These are phyloP conservation scores for Pseudomassariella vexata DNA, from an alignment of 2,329 filamentous ascomycete species.

Conservation along the genomic window DNA sequence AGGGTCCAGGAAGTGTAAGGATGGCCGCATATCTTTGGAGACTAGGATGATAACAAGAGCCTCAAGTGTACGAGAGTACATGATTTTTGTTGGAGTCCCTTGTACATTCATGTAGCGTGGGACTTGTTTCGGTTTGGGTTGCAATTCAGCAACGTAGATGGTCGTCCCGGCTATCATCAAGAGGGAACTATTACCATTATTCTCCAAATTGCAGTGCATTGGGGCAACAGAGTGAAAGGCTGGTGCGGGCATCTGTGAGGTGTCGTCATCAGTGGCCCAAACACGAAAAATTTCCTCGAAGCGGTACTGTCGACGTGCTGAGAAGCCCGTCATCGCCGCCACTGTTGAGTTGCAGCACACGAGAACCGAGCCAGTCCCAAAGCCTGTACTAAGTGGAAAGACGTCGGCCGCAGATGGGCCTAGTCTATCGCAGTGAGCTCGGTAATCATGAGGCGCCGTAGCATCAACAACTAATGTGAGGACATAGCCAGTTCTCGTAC, in stretches of 20 bases:
- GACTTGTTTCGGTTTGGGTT: conserved; percentile 24
- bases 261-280: conserved; percentile 45
- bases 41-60: conserved; percentile 51
- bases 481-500: conserved; percentile 48
- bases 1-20: conserved; percentile 51
- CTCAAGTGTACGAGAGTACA: conserved; percentile 49
- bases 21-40: conserved; percentile 34
- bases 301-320: conserved; percentile 8
- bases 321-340: conserved; percentile 16
- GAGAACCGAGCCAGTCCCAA: conserved; percentile 38
- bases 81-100: conserved; percentile 43
- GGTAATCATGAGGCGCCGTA: conserved; percentile 10
- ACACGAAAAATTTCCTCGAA: conserved; percentile 39
- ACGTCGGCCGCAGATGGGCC: conserved; percentile 22
- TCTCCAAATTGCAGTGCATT: conserved; percentile 33
- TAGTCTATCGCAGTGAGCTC: conserved; percentile 14
- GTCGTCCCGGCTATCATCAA: conserved; percentile 44
- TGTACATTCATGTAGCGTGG: conserved; percentile 19
- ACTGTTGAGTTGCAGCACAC: conserved; percentile 28
- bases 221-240: conserved; percentile 41
- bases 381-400: conserved; percentile 22
- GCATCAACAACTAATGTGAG: conserved; percentile 28
- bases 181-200: conserved; percentile 34
- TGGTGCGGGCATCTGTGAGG: conserved; percentile 38
- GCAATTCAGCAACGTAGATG: conserved; percentile 49